Evolutionary conservation across 768 basidiomycete species (phyloP).

Genomic region (Leccinum pellstonianum): DNA sequence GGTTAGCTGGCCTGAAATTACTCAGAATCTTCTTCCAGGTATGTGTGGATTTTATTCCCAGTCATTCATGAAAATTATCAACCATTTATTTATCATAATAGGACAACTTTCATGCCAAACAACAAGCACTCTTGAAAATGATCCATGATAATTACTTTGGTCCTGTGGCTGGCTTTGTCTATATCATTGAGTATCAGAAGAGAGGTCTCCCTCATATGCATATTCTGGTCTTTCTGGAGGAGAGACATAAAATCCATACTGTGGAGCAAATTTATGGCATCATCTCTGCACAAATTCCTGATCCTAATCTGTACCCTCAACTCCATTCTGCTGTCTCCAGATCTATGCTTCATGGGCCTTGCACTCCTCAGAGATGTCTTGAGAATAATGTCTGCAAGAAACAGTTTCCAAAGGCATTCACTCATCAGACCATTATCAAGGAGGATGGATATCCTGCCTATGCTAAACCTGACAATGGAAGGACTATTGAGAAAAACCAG

Average conservation of each 20-base stretch:
- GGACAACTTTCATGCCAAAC: conserved; percentile 46
- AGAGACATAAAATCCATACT: not conserved
- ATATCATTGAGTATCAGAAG: conserved; percentile 41
- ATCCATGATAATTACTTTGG: conserved; percentile 45
- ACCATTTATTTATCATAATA: not conserved
- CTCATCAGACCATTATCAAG: not conserved
- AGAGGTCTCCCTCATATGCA: not conserved
- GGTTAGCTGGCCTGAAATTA: conserved; percentile 47
- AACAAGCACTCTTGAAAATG: conserved; percentile 34
- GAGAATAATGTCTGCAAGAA: not conserved
- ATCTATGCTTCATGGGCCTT: not conserved
- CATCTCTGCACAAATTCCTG: conserved; percentile 2
- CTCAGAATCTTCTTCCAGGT: conserved; percentile 35
- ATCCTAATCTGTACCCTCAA: not conserved
- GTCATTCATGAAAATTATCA: not conserved
- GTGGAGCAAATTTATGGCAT: conserved; percentile 4
- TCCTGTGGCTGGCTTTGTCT: conserved; percentile 40
- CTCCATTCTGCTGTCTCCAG: conserved; percentile 23
- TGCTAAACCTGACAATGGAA: not conserved
- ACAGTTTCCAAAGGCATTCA: not conserved
- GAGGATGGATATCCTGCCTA: not conserved
- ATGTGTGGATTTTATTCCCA: not conserved
- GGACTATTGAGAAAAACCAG: not conserved
- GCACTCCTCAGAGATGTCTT: not conserved
- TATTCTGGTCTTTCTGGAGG: not conserved